phyloP scores from a whole-genome alignment of 2,329 filamentous ascomycete species.

The Corynespora cassiicola region DNA sequence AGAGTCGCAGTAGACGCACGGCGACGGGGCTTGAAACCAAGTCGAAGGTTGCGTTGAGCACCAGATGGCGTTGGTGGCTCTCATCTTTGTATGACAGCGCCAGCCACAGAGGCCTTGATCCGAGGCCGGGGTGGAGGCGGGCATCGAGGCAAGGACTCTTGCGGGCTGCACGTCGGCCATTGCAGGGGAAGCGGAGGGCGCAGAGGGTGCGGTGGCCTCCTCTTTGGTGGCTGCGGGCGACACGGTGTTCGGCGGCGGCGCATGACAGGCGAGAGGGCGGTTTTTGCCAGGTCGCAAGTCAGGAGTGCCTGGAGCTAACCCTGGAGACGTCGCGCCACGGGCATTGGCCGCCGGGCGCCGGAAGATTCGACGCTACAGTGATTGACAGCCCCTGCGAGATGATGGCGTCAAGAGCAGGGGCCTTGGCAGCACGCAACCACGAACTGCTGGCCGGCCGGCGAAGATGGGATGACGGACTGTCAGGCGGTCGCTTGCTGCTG shows the following conservation, averaged over 20 bases:
- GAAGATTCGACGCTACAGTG: slow-evolving; percentile 33
- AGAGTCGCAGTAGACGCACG: slow-evolving; percentile 13
- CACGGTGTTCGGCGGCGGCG: slow-evolving; percentile 1
- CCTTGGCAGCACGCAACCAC: slow-evolving; percentile 25
- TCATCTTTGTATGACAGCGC: slow-evolving; percentile 32
- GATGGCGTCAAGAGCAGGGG: slow-evolving; percentile 21
- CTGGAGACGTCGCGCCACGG: slow-evolving; percentile 15
- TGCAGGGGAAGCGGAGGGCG: slow-evolving; percentile 13
- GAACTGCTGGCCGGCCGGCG: slow-evolving; percentile 22
- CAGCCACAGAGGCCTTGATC: slow-evolving; percentile 18
- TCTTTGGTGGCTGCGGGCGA: slow-evolving; percentile 12
- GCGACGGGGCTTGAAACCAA: slow-evolving; percentile 26
- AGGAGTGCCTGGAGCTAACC: slow-evolving; percentile 22
- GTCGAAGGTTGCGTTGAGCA: slow-evolving; percentile 27
- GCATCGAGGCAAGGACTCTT: slow-evolving; percentile 11
- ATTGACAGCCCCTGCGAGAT: slow-evolving; percentile 39
- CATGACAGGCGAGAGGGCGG: background rate
- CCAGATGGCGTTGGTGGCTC: slow-evolving; percentile 37
- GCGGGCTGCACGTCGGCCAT: slow-evolving; percentile 7
- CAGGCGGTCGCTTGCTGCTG: slow-evolving; percentile 38
- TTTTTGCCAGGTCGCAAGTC: too few relatives aligned
- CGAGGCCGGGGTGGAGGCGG: slow-evolving; percentile 12
- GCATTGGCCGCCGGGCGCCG: slow-evolving; percentile 11
- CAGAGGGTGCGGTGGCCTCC: slow-evolving; percentile 14
- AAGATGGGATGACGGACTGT: slow-evolving; percentile 35